These are phyloP conservation scores for Fusarium coffeatum DNA, from an alignment of 2,329 filamentous ascomycete species.

Conservation along the genomic window DNA sequence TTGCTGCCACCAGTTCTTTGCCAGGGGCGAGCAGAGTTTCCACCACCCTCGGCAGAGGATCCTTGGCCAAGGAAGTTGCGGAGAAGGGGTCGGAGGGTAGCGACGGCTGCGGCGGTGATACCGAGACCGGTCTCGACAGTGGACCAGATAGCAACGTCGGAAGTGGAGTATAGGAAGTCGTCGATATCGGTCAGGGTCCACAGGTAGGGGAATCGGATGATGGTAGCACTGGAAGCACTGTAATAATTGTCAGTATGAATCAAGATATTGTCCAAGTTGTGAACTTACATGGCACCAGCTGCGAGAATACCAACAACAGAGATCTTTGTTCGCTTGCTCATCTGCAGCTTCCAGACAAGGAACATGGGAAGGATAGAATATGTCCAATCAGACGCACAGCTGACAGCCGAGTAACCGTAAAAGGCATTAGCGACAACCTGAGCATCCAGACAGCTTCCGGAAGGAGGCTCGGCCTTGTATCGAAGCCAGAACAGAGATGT, in stretches of 20 bases:
- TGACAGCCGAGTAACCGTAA: slow-evolving; percentile 53
- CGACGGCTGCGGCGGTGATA: slow-evolving; percentile 54
- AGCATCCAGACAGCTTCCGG: slow-evolving; percentile 4
- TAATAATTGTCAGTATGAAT: neutral
- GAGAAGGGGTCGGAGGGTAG: slow-evolving; percentile 49
- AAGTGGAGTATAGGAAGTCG: slow-evolving; percentile 58
- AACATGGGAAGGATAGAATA: slow-evolving; percentile 55
- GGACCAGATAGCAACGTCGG: slow-evolving; percentile 59
- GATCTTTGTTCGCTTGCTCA: slow-evolving; percentile 54
- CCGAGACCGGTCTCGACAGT: slow-evolving; percentile 58
- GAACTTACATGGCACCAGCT: slow-evolving; percentile 22
- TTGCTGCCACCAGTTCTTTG: slow-evolving; percentile 35
- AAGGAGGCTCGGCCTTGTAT: neutral
- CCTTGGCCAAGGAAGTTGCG: slow-evolving; percentile 19
- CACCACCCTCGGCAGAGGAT: slow-evolving; percentile 19
- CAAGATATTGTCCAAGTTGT: accelerated
- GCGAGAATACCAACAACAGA: slow-evolving; percentile 48
- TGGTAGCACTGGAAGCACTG: slow-evolving; percentile 54
- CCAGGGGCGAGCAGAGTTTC: slow-evolving; percentile 38
- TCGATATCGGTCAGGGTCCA: slow-evolving; percentile 50
- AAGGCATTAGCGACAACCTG: slow-evolving; percentile 2
- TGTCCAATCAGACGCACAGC: slow-evolving; percentile 55
- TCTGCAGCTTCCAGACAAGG: slow-evolving; percentile 55
- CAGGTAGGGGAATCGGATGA: slow-evolving; percentile 58
- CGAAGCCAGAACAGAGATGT: slow-evolving; percentile 54